A percentile compares a stretch with the other conserved stretches of the same genome.
Evolutionary conservation across 805 yeast genomes (phyloP).

Genomic region (Priceomyces haplophilus): DNA sequence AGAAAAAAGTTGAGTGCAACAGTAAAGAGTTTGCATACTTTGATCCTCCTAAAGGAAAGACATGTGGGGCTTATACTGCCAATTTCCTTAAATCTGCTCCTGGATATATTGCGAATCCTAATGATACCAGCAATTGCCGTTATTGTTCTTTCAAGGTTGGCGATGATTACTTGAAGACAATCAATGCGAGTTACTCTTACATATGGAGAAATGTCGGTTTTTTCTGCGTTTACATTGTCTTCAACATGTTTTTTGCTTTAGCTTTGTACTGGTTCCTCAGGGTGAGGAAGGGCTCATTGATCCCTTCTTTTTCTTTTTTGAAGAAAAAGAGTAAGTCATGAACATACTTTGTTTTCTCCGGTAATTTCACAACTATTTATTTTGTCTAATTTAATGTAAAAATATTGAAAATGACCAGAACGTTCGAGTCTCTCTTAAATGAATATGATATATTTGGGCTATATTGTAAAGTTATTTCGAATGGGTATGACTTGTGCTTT

Average conservation of each 20-base stretch:
- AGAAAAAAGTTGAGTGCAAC: conserved; percentile 43
- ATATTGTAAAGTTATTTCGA: too few relatives aligned
- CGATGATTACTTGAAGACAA: conserved; percentile 44
- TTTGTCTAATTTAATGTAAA: too few relatives aligned
- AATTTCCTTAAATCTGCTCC: conserved; percentile 37
- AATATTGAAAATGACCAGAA: too few relatives aligned
- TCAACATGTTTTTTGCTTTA: conserved; percentile 48
- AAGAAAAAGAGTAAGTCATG: conserved; percentile 1
- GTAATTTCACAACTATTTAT: too few relatives aligned
- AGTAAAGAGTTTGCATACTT: conserved; percentile 25
- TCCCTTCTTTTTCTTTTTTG: conserved; percentile 5
- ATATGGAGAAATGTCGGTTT: conserved; percentile 70
- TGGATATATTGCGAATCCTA: conserved; percentile 60
- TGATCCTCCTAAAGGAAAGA: conserved; percentile 50
- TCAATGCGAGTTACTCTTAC: conserved; percentile 43
- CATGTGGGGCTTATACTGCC: conserved; percentile 58
- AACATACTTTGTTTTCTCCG: not conserved
- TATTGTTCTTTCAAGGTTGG: conserved; percentile 47
- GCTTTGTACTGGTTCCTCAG: conserved; percentile 29
- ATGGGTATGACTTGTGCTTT: too few relatives aligned
- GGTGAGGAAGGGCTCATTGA: conserved; percentile 11
- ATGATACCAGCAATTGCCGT: conserved; percentile 46
- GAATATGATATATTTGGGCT: too few relatives aligned
- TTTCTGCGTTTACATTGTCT: conserved; percentile 52
- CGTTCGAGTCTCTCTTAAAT: too few relatives aligned